Conservation (phyloP, 1,139 yeast genomes). For the Martiniozyma asiatica region DNA sequence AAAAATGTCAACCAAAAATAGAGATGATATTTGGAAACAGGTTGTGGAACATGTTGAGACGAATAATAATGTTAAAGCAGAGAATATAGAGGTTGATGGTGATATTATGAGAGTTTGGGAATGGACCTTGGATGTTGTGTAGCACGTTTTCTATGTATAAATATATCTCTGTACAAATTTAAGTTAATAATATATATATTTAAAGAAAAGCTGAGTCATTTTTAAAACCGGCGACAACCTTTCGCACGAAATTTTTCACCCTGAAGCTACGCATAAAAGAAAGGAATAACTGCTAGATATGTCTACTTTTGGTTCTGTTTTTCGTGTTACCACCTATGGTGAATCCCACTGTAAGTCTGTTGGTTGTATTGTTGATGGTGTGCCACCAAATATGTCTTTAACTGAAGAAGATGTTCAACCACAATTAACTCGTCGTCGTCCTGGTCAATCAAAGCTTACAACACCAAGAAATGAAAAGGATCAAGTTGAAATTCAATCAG, state of each 20-base stretch:
- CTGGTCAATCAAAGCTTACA: conserved; percentile 85
- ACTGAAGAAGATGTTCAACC: conserved; percentile 88
- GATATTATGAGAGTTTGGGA: conserved; percentile 87
- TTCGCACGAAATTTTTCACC: too few species aligned
- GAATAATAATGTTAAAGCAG: conserved; percentile 49
- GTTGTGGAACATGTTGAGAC: conserved; percentile 51
- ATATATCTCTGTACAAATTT: conserved; percentile 2
- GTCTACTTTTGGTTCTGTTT: conserved; percentile 55
- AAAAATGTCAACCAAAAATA: conserved; percentile 27
- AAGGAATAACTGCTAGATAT: too few species aligned
- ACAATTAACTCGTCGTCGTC: conserved; percentile 91
- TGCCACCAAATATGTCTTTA: conserved; percentile 86
- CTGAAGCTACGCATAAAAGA: too few species aligned
- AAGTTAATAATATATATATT: not conserved
- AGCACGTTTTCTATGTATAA: conserved; percentile 9
- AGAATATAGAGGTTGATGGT: conserved; percentile 65
- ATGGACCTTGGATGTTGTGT: conserved; percentile 46
- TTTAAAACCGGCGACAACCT: too few species aligned
- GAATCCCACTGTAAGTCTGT: conserved; percentile 98
- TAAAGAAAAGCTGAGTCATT: too few species aligned
- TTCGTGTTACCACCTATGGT: conserved; percentile 86
- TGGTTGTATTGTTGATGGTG: conserved; percentile 97
- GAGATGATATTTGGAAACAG: conserved; percentile 49
- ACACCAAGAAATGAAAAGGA: conserved; percentile 97
- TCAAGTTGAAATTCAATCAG: conserved; percentile 83